A percentile compares a stretch with the other conserved stretches of the same genome.
These are phyloP conservation scores for Monosporascus cannonballus DNA, from an alignment of 2,329 filamentous ascomycete genomes.

Conservation along the genomic window DNA sequence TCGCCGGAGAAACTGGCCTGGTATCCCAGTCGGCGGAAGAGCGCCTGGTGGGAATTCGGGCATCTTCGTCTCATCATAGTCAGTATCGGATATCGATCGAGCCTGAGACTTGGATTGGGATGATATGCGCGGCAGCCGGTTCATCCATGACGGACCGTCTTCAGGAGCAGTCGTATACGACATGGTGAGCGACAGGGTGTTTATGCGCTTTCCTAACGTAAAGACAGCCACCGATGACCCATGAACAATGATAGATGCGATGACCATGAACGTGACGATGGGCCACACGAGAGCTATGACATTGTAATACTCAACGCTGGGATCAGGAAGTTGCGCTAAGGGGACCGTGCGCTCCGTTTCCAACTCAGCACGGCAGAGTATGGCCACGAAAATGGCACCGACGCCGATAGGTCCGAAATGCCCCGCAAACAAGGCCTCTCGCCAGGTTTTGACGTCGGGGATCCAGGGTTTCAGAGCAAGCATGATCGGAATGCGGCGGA, in stretches of 20 bases:
- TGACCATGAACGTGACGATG: constrained; percentile 88
- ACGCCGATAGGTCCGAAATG: constrained; percentile 98
- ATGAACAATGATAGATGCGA: constrained; percentile 90
- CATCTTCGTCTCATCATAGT: constrained; percentile 58
- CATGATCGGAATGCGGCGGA: constrained; percentile 95
- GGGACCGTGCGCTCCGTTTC: constrained; percentile 74
- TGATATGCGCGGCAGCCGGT: constrained; percentile 69
- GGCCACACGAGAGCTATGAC: constrained; percentile 90
- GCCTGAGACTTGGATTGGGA: constrained; percentile 73
- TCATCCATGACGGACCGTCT: constrained; percentile 91
- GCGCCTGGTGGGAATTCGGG: constrained; percentile 61
- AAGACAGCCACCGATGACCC: constrained; percentile 98
- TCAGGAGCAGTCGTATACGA: constrained; percentile 90
- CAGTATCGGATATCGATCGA: constrained; percentile 74
- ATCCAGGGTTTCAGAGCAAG: constrained; percentile 84
- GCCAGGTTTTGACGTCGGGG: constrained; percentile 96
- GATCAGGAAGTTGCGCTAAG: constrained; percentile 52
- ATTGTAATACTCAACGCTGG: constrained; percentile 51
- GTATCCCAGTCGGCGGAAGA: constrained; percentile 64
- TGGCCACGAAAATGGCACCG: constrained; percentile 91
- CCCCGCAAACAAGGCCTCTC: constrained; percentile 91
- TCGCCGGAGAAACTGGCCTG: constrained; percentile 73
- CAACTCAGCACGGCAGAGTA: constrained; percentile 86
- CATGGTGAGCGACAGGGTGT: constrained; percentile 90
- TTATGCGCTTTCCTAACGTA: constrained; percentile 95